Evolutionary conservation across 768 basidiomycete genomes (phyloP), one percentile per base, ranked within the genome.

Genomic region (Epithele typhae): DNA sequence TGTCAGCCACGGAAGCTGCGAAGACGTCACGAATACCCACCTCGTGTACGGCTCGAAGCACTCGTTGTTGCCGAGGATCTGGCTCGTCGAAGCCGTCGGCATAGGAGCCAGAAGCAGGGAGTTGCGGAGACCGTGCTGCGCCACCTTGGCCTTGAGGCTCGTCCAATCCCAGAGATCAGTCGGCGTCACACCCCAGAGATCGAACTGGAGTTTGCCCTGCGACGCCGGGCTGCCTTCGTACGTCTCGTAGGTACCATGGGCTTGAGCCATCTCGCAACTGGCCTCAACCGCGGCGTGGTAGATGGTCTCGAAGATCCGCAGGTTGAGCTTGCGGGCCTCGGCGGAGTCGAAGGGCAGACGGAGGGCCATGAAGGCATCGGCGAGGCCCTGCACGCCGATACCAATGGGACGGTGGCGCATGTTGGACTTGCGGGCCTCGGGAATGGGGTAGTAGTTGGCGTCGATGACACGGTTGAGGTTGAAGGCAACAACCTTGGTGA

Each of bases 41-140:
- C 84, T 90, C 0, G 95, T 98, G 68, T 98, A 99, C 1, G 96
- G 93, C 69, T 99, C 96, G 66, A 99, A 98, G 69, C 95, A 98
- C 59, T 98, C 96, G 66, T 98, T 99, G 75, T 88, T 88, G 35
- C 96, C 96, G 41, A 98, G 77, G 59, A 99, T 99, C 70, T 98
- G 96, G 67, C 89, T 92, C 2, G 96, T 99, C 19, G 92, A 95
- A 1, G 96, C 96, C 25, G 96, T 99, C 1, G 96, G 96, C 96
- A 99, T 99, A n/a, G 95, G 95, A 0, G 95, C 84, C 50, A 90
- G 70, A 11, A 97, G 72, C 15, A 97, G 73, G 24, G 95, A 94
- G 72, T 98, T 98, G 53, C 92, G 71, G 45, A 97, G 67, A 45
- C 95, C 95, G 59, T 78, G 76, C 56, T 75, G 71, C 15, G 81